Base-by-base conservation (phyloP, 148 eudicot genomes). In the Drosera capensis region DNA sequence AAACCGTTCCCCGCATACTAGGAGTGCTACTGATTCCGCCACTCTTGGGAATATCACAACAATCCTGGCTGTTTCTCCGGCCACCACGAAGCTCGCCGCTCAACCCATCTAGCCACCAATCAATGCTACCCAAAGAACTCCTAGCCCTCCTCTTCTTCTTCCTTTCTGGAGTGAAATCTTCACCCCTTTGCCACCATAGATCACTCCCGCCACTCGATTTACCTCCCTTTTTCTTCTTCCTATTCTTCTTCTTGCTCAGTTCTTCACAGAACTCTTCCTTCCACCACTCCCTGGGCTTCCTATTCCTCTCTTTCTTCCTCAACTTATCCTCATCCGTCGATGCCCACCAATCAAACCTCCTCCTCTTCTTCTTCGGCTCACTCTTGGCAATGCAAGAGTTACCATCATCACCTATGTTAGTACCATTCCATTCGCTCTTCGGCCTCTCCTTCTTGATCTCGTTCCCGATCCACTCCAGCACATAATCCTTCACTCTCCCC, bases 211-310 rank as follows among this genome's bases (percentile, higher is more conserved):
- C 22, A 36, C 58, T 62, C 38, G 68, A 47, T 50, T 72, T 71
- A 8, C 15, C 42, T 31, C 64, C 70, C 17, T 66, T 78, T 23
- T 71, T 67, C 60, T 73, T 75, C 63, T 66, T 78, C 25, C 68
- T 67, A 58, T 73, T 75, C 63, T 68, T 77, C 64, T 86, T 86
- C 71, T 78, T 83, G 8, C 73, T 36, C 45, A 88, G 45, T 48
- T 88, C 97, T 22, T 88, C 94, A 40, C 97, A 83, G 23, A 80
- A 88, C 49, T 88, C 97, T 60, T 88, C 94, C 68, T 66, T 88
- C 97, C 97, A 88, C 97, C 97, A 88, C 58, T 88, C 97, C 47
- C 92, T 77, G 1, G 97, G 97, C 66, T 80, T 80, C 74, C 86
- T 54, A 45, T 52, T 72, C 60, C 79, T 80, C 57, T 69, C 74